Evolutionary conservation across 345 rosid species (phyloP).

Genomic region (Toxicodendron radicans): DNA sequence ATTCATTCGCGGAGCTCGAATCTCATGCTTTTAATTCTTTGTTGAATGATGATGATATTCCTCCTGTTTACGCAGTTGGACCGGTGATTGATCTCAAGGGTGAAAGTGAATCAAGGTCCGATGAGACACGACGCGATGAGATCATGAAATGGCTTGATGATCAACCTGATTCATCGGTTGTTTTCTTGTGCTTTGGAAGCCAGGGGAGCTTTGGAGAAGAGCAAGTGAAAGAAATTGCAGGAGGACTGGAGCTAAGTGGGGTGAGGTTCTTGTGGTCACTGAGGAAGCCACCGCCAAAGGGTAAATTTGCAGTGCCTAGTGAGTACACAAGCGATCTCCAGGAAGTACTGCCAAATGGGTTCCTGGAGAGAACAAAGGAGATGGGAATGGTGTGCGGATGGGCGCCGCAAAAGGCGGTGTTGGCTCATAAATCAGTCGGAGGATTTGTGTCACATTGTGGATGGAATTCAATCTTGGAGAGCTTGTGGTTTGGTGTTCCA

Average conservation of each 20-base stretch:
- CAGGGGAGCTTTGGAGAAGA: constrained; percentile 8
- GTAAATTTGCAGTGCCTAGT: neutral
- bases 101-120: neutral
- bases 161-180: constrained; percentile 32
- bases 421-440: constrained; percentile 23
- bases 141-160: constrained; percentile 32
- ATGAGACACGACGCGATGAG: neutral
- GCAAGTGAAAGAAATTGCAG: constrained; percentile 27
- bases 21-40: neutral
- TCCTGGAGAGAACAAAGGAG: constrained; percentile 14
- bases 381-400: constrained; percentile 19
- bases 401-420: constrained; percentile 30
- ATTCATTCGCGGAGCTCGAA: neutral
- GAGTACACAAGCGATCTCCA: neutral
- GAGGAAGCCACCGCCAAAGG: neutral
- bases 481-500: constrained; percentile 33
- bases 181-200: constrained; percentile 41
- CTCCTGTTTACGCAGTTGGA: constrained; percentile 20
- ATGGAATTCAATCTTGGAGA: constrained; percentile 43
- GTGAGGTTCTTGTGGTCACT: constrained; percentile 21
- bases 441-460: constrained; percentile 50
- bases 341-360: constrained; percentile 17
- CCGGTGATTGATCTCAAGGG: neutral
- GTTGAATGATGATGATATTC: neutral
- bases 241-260: constrained; percentile 28